phyloP scores from a whole-genome alignment of 2,329 filamentous ascomycete genomes.

The Hypoxylon sp. region DNA sequence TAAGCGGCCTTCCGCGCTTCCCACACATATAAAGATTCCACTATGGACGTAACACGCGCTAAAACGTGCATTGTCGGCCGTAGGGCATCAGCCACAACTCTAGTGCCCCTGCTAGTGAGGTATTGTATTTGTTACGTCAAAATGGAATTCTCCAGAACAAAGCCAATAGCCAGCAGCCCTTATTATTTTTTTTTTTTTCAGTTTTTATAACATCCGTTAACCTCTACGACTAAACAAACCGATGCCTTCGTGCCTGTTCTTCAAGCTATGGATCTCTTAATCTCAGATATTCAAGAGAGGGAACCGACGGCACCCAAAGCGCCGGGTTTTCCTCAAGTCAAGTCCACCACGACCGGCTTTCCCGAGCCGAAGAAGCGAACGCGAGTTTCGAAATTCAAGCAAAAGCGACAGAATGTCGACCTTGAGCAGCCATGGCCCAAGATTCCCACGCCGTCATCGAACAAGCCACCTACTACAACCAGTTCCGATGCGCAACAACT shows the following conservation, averaged over 20 bases:
- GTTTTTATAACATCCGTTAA: not conserved
- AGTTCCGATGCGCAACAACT: conserved; percentile 38
- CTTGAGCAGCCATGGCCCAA: conserved; percentile 45
- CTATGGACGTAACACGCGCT: conserved; percentile 24
- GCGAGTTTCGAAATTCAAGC: conserved; percentile 82
- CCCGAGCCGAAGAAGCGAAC: conserved; percentile 87
- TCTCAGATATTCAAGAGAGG: conserved; percentile 85
- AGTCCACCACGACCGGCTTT: conserved; percentile 75
- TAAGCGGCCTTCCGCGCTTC: conserved; percentile 39
- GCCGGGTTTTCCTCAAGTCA: conserved; percentile 71
- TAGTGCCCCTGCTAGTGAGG: not conserved
- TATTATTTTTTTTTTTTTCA: not conserved
- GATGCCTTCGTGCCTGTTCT: not conserved
- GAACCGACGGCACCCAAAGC: conserved; percentile 69
- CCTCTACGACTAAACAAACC: not conserved
- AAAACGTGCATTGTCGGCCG: conserved; percentile 26
- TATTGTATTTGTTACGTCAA: conserved; percentile 40
- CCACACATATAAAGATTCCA: conserved; percentile 30
- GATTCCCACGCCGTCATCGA: conserved; percentile 37
- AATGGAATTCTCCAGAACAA: not conserved
- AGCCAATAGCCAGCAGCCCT: not conserved
- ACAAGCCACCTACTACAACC: conserved; percentile 40
- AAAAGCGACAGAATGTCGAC: conserved; percentile 62
- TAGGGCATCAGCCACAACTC: conserved; percentile 35
- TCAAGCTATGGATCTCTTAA: conserved; percentile 53